Evolutionary conservation across 306 rosid species (phyloP), one percentile per base, ranked within the genome.

Genomic region (Ziziphus jujuba): DNA sequence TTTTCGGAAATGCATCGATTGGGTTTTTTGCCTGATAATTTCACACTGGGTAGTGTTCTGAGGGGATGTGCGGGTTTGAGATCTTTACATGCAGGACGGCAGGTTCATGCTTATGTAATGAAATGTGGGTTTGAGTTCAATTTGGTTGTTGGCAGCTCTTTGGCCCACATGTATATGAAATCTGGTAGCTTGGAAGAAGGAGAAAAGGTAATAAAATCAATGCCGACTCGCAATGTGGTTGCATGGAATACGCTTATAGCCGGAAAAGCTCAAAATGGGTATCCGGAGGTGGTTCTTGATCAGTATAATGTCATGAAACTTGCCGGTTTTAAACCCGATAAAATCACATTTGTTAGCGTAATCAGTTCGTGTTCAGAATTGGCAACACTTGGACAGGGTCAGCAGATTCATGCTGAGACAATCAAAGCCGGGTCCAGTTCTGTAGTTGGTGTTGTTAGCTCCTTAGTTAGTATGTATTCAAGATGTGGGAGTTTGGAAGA

Each of bases 181-280:
- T 80, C 84, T 7, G 89, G 97, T 49, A 75, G 85, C 75, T 76
- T 93, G 79, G 72, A 43, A 28, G 97, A 84, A 23, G 97, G 96
- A 64, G 91, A 88, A 69, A 77, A 77, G 47, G 78, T 83, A 51
- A 88, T 93, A 58, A 79, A 59, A 65, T 78, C 72, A 33, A 83
- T 93, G 96, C 93, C 93, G 0, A 59, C 44, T 69, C 76, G 81
- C 60, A 93, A 80, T 79, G 77, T 93, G 63, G 89, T 93, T 81
- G 91, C 91, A 78, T 90, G 98, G 98, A 93, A 93, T 83, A 90
- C 96, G 7, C 91, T 90, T 58, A 88, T 90, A 67, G 93, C 96
- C 0, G 98, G 98, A 56, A 93, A 90, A 80, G 88, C 95, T 52
- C 96, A 86, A 56, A 83, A 84, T 58, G 86, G 93, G 66, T 55